These are phyloP conservation scores for Primulina huaijiensis DNA, from an alignment of 257 asterid genomes.

Conservation along the genomic window DNA sequence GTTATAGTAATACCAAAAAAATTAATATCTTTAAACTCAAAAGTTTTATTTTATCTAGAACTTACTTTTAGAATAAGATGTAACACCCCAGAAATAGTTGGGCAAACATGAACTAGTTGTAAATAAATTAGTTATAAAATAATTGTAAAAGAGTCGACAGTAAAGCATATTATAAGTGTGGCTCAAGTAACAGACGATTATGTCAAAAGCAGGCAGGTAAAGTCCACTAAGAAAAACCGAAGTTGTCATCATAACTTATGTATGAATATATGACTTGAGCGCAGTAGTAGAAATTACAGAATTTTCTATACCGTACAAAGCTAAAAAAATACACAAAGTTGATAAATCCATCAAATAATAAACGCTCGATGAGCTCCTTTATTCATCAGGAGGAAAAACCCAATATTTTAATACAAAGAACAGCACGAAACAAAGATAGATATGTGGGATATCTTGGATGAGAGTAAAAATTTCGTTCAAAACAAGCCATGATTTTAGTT, in stretches of 20 bases:
- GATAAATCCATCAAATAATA: not conserved
- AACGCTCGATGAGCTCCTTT: not conserved
- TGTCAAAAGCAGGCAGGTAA: no score
- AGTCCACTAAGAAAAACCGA: no score
- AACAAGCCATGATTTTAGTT: not conserved
- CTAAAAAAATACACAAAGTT: not conserved
- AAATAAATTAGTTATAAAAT: no score
- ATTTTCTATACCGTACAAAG: not conserved
- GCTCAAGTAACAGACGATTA: no score
- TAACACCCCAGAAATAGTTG: no score
- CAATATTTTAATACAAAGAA: not conserved
- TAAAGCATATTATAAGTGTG: not conserved
- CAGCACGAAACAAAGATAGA: not conserved
- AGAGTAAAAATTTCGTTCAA: not conserved
- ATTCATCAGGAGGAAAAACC: not conserved
- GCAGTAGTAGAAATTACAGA: not conserved
- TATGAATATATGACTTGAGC: not conserved
- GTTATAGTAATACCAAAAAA: no score
- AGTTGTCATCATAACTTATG: no score
- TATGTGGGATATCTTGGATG: not conserved
- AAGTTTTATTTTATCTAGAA: no score
- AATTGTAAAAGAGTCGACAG: not conserved
- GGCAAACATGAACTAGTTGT: no score
- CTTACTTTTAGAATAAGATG: no score
- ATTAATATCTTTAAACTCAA: no score